These are phyloP conservation scores for Aspergillus sp. DNA, from an alignment of 2,329 filamentous ascomycete species.

Conservation along the genomic window DNA sequence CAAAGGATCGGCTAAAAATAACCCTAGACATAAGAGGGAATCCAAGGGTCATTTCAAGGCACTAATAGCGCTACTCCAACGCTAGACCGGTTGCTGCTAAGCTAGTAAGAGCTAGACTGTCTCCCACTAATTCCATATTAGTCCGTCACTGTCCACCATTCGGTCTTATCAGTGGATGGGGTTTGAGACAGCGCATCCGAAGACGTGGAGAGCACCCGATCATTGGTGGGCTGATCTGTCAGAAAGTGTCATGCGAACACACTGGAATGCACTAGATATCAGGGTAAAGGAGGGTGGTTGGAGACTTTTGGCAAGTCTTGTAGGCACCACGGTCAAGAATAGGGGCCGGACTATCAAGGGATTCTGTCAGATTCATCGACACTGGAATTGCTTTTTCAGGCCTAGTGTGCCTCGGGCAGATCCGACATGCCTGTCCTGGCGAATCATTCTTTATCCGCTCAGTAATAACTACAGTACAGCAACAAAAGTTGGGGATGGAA, in stretches of 20 bases:
- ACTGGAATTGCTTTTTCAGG: not conserved
- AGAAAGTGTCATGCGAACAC: not conserved
- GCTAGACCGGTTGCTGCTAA: not conserved
- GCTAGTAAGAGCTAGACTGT: not conserved
- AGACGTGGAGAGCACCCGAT: too few relatives aligned
- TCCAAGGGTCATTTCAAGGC: not conserved
- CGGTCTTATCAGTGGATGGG: not conserved
- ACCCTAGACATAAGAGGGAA: not conserved
- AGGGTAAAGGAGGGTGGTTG: not conserved
- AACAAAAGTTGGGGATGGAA: too few relatives aligned
- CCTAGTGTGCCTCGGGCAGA: not conserved
- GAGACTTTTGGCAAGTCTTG: not conserved
- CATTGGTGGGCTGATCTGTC: not conserved
- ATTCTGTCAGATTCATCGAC: not conserved
- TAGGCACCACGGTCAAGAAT: not conserved
- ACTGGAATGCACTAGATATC: not conserved
- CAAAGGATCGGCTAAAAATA: slow-evolving; percentile 11
- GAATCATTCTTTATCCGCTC: not conserved
- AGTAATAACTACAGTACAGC: too few relatives aligned
- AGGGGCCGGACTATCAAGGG: not conserved
- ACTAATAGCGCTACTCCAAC: not conserved
- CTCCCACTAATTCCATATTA: not conserved
- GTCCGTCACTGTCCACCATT: not conserved
- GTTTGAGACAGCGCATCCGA: not conserved
- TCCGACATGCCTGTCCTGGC: not conserved